Conservation (phyloP, 176 grass and related monocot species). For the Puya raimondii region DNA sequence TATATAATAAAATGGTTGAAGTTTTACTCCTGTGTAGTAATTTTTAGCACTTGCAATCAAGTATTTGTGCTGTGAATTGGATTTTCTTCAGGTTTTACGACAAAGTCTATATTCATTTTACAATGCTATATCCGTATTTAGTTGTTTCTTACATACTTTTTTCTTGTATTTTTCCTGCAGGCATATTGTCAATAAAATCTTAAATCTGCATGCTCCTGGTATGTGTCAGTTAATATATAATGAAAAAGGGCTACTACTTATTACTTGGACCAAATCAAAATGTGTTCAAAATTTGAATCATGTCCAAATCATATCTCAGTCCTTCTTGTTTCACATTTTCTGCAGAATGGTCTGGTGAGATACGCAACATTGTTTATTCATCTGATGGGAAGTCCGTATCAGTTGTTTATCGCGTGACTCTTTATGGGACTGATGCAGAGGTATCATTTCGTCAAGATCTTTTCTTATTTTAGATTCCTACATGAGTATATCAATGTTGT, state of each 20-base stretch:
- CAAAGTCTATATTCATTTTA: background rate
- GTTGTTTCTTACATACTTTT: background rate
- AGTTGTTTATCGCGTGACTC: constrained; percentile 87
- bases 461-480: background rate
- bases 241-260: background rate
- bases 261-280: background rate
- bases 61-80: background rate
- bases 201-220: constrained; percentile 83
- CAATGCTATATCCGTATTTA: background rate
- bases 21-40: background rate
- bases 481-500: background rate
- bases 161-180: constrained; percentile 36
- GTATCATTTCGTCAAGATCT: constrained; percentile 32
- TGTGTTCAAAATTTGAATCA: constrained; percentile 5
- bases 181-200: constrained; percentile 85
- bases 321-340: constrained; percentile 11
- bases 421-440: constrained; percentile 90
- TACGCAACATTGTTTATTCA: constrained; percentile 74
- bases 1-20: background rate
- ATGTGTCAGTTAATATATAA: constrained; percentile 4
- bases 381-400: constrained; percentile 69
- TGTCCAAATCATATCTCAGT: constrained; percentile 8
- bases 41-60: background rate
- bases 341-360: constrained; percentile 91
- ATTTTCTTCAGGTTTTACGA: background rate